A percentile compares a stretch with the other conserved stretches of the same genome.
These are phyloP conservation scores for Hansenula sp. DNA, from an alignment of 1,139 yeast species.

Conservation along the genomic window DNA sequence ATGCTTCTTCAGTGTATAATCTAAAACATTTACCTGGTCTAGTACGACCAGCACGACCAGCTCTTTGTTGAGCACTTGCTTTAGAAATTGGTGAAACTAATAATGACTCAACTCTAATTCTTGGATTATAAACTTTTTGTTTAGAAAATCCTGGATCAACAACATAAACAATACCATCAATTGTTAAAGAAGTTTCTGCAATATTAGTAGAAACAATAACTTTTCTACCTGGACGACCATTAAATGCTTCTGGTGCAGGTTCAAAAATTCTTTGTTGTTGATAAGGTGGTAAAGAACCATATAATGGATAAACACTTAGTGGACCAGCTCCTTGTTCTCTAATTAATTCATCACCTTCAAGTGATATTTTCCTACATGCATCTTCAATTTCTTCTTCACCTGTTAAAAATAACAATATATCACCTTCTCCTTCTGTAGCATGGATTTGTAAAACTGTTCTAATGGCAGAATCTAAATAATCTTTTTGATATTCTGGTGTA, in stretches of 20 bases:
- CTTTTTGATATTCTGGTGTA: slow-evolving; percentile 94
- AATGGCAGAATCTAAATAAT: slow-evolving; percentile 90
- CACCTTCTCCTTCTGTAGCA: slow-evolving; percentile 95
- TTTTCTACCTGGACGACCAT: slow-evolving; percentile 89
- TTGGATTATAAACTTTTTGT: slow-evolving; percentile 94
- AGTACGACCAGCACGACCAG: slow-evolving; percentile 99
- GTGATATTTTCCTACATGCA: slow-evolving; percentile 81
- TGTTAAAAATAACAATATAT: slow-evolving; percentile 79
- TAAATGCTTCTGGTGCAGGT: slow-evolving; percentile 63
- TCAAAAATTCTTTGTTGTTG: slow-evolving; percentile 93
- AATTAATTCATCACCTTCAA: slow-evolving; percentile 84
- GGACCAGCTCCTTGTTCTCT: slow-evolving; percentile 93
- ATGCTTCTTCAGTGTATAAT: slow-evolving; percentile 94
- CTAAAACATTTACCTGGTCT: slow-evolving; percentile 98
- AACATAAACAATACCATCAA: slow-evolving; percentile 95
- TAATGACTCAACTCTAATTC: slow-evolving; percentile 91
- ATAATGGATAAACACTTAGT: slow-evolving; percentile 80
- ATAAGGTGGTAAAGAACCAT: slow-evolving; percentile 93
- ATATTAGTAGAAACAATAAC: slow-evolving; percentile 92
- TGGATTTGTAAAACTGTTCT: slow-evolving; percentile 94
- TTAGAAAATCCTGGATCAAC: slow-evolving; percentile 97
- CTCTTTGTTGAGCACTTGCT: slow-evolving; percentile 97
- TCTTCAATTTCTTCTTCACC: slow-evolving; percentile 99
- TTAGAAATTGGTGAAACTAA: slow-evolving; percentile 94
- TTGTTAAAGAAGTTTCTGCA: slow-evolving; percentile 96